phyloP scores from a whole-genome alignment of 2,329 filamentous ascomycete genomes.

The Arthrobotrys pseudoclavata region DNA sequence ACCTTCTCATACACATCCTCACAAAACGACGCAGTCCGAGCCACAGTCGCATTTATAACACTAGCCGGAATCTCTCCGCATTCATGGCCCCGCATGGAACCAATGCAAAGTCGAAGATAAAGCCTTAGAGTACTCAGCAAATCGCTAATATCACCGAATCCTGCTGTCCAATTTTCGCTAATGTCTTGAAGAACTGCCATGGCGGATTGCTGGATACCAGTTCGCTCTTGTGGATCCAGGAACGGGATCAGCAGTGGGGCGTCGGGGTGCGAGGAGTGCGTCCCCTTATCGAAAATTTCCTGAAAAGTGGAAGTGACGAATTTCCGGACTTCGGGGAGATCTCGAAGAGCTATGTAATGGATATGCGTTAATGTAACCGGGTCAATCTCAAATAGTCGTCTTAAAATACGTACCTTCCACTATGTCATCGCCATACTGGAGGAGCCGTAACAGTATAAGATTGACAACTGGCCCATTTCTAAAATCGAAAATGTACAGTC shows the following conservation, averaged over 20 bases:
- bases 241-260: conserved; percentile 28
- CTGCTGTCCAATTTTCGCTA: conserved; percentile 55
- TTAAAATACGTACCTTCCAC: conserved; percentile 27
- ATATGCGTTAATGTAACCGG: neutral
- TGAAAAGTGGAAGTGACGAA: conserved; percentile 20
- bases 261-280: conserved; percentile 17
- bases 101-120: conserved; percentile 43
- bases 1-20: conserved; percentile 55
- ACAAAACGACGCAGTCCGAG: conserved; percentile 49
- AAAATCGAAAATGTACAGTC: neutral
- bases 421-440: conserved; percentile 27
- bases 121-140: conserved; percentile 39
- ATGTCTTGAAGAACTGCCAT: conserved; percentile 55
- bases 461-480: neutral
- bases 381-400: neutral
- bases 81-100: conserved; percentile 1
- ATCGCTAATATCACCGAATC: conserved; percentile 41
- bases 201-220: conserved; percentile 29
- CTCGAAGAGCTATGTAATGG: conserved; percentile 16
- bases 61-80: conserved; percentile 21
- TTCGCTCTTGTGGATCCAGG: conserved; percentile 23
- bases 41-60: conserved; percentile 55
- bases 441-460: conserved; percentile 22
- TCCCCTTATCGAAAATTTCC: conserved; percentile 34
- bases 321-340: conserved; percentile 14